Percentiles rank a stretch among this genome's conserved stretches.
Conservation (phyloP, 345 rosid species). For the Kernera saxatilis region DNA sequence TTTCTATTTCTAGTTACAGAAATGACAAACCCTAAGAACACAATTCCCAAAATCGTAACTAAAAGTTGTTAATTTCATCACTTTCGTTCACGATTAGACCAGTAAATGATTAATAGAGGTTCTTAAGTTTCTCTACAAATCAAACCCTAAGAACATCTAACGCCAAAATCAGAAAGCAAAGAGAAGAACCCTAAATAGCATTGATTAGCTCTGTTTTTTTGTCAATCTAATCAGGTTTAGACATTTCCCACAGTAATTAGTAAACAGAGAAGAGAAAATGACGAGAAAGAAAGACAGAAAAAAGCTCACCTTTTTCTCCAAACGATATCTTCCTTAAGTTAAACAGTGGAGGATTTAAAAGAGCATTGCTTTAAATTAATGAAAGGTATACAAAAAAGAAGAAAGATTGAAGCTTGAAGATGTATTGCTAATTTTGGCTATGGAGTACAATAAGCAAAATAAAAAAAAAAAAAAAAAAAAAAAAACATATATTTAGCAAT, state of each 20-base stretch:
- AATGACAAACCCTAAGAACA: background rate
- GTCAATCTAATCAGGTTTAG: background rate
- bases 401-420: background rate
- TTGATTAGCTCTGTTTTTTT: background rate
- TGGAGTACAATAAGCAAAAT: no score
- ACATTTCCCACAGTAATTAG: background rate
- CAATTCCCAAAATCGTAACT: background rate
- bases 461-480: no score
- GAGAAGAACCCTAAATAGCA: background rate
- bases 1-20: background rate
- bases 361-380: background rate
- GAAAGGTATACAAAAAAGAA: background rate
- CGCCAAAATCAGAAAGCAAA: background rate
- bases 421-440: background rate
- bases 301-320: background rate
- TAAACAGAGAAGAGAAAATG: background rate
- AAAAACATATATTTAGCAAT: background rate
- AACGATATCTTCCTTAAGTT: background rate
- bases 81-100: background rate
- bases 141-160: background rate
- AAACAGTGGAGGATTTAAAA: background rate
- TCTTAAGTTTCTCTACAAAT: background rate
- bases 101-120: background rate
- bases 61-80: background rate
- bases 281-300: background rate